Evolutionary conservation across 2,329 filamentous ascomycete genomes (phyloP), one percentile per base, ranked within the genome.

Genomic region (Penicillium sp.): DNA sequence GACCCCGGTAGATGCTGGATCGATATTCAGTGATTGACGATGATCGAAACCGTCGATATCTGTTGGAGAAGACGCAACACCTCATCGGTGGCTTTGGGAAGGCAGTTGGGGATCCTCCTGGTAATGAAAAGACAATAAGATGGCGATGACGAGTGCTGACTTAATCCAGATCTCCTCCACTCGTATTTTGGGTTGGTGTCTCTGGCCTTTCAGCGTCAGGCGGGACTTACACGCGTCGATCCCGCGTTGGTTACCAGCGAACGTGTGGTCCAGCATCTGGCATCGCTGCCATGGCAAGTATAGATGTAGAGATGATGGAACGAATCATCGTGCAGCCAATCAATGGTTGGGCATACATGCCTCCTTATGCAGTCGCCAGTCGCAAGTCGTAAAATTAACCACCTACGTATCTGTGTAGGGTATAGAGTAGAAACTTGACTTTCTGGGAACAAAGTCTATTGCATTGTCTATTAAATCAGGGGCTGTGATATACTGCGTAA

Each of bases 1-100:
- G 24, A 51, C 27, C 24, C 41, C 18, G 6, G 44, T 51, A 84
- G 74, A 80, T 86, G 57, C 72, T 87, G 9, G 75, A 77, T 24
- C 69, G 77, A 46, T 68, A 75, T 10, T 65, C 76, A 1, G 69
- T 89, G n/a, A 69, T 89, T 23, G 75, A 84, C 47, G 67, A 70
- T 4, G 62, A 66, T 9, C 76, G 82, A 0, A 81, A 86, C 36
- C 80, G 88, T n/a, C 77, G 78, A 40, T 97, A 93, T 69, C 74
- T 98, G 10, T 76, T 96, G 8, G 81, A 86, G 41, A 85, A 89
- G 63, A 95, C 89, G 1, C 89, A 96, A 63, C 91, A 97, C 67
- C 66, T 81, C 14, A 86, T 96, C 20, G 87, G 87, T 35, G 87
- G 87, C 0, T 93, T 93, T 66, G 80, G 81, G n/a, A 91, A 93